Evolutionary conservation across 2,329 filamentous ascomycete species (phyloP).

Genomic region (Septoria linicola): DNA sequence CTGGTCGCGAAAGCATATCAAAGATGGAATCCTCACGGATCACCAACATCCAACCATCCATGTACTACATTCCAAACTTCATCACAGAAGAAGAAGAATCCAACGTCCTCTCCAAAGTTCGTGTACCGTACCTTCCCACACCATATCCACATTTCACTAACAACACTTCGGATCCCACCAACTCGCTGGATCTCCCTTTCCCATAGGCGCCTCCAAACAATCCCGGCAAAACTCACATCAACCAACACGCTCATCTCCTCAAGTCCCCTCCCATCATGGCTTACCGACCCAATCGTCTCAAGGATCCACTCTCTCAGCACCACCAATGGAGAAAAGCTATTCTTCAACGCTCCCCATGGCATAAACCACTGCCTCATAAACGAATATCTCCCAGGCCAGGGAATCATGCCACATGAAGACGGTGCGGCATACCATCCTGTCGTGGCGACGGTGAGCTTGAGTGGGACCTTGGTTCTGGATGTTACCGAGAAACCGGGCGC

Average conservation of each 20-base stretch:
- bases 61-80: constrained; percentile 86
- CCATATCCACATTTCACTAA: constrained; percentile 25
- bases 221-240: constrained; percentile 78
- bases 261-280: constrained; percentile 69
- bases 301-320: constrained; percentile 47
- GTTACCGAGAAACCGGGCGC: constrained; percentile 53
- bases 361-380: constrained; percentile 95
- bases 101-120: constrained; percentile 67
- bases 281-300: constrained; percentile 66
- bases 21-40: constrained; percentile 25
- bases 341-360: constrained; percentile 70
- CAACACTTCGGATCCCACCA: constrained; percentile 50
- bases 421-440: constrained; percentile 82
- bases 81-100: constrained; percentile 73
- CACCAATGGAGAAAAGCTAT: constrained; percentile 27
- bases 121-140: neutral
- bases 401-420: constrained; percentile 98
- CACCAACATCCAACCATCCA: constrained; percentile 44
- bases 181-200: constrained; percentile 79
- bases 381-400: constrained; percentile 81
- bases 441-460: constrained; percentile 87
- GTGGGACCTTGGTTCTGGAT: constrained; percentile 73
- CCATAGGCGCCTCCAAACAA: constrained; percentile 86
- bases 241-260: constrained; percentile 71
- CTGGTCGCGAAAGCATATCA: too few species aligned